A percentile compares a stretch with the other conserved stretches of the same genome.
These are phyloP conservation scores for sweet orange (Citrus sinensis) DNA, from an alignment of 345 rosid genomes.

Conservation along the genomic window DNA sequence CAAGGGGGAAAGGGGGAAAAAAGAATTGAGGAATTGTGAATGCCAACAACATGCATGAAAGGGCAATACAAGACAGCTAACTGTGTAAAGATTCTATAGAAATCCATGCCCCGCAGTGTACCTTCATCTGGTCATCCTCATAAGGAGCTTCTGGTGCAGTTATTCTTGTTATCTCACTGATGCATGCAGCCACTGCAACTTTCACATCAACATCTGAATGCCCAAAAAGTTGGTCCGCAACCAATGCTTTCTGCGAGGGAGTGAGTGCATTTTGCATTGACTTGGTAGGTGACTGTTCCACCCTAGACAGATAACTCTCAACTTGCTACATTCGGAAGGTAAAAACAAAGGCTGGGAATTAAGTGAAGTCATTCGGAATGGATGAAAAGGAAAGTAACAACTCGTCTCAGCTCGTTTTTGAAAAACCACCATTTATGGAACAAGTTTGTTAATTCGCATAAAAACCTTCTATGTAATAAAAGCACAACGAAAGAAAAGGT, in stretches of 20 bases:
- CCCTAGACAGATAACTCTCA: conserved; percentile 58
- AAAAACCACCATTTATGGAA: neutral
- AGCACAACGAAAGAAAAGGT: neutral
- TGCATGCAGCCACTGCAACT: conserved; percentile 91
- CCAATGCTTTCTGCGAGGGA: conserved; percentile 70
- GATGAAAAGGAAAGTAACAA: neutral
- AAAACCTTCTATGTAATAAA: neutral
- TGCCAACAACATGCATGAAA: neutral
- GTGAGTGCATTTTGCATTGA: conserved; percentile 69
- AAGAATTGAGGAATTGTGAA: neutral
- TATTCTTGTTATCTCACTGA: conserved; percentile 95
- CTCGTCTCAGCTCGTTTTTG: neutral
- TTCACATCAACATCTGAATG: conserved; percentile 79
- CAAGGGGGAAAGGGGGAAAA: neutral
- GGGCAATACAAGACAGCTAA: neutral
- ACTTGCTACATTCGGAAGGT: conserved; percentile 47
- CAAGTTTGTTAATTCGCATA: neutral
- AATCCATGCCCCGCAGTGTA: conserved; percentile 14
- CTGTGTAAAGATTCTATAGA: neutral
- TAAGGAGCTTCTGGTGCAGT: conserved; percentile 99
- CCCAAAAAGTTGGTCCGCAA: conserved; percentile 53
- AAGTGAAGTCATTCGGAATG: neutral
- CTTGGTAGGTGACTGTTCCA: conserved; percentile 79
- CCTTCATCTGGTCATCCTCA: conserved; percentile 91
- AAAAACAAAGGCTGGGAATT: neutral